Evolutionary conservation across 2,329 filamentous ascomycete genomes (phyloP).

Genomic region (Calonectria henricotiae): DNA sequence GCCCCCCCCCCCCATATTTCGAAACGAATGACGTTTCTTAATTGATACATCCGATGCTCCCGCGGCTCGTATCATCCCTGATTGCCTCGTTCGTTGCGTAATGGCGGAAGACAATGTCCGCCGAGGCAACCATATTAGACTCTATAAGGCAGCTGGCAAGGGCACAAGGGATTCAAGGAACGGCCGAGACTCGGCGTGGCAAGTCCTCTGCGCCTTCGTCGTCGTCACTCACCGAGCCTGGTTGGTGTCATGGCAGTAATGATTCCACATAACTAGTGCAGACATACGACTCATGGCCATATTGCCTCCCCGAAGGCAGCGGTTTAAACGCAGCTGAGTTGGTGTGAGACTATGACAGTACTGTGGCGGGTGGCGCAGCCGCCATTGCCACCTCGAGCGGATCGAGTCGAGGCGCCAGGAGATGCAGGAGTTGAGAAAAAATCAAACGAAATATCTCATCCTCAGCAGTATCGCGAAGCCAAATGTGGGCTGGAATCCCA

Average conservation of each 20-base stretch:
- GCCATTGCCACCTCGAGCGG: neutral
- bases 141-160: neutral
- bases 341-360: neutral
- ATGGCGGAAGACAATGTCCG: neutral
- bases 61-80: neutral
- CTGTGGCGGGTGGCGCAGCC: slow-evolving; percentile 17
- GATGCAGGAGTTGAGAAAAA: slow-evolving; percentile 1
- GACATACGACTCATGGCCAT: neutral
- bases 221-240: neutral
- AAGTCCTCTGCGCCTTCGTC: neutral
- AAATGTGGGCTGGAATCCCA: neutral
- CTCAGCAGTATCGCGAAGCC: neutral
- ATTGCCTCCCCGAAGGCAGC: neutral
- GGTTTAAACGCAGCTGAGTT: neutral
- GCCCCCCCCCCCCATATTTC: neutral
- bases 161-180: neutral
- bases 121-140: slow-evolving; percentile 10
- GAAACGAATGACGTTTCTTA: neutral
- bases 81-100: neutral
- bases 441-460: slow-evolving; percentile 23
- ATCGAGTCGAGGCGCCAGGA: neutral
- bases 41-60: neutral
- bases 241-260: neutral
- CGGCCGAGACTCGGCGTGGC: neutral
- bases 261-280: neutral